A percentile compares a stretch with the other conserved stretches of the same genome.
phyloP scores from a whole-genome alignment of 1,139 yeast genomes.

The Maudiozyma humilis region DNA sequence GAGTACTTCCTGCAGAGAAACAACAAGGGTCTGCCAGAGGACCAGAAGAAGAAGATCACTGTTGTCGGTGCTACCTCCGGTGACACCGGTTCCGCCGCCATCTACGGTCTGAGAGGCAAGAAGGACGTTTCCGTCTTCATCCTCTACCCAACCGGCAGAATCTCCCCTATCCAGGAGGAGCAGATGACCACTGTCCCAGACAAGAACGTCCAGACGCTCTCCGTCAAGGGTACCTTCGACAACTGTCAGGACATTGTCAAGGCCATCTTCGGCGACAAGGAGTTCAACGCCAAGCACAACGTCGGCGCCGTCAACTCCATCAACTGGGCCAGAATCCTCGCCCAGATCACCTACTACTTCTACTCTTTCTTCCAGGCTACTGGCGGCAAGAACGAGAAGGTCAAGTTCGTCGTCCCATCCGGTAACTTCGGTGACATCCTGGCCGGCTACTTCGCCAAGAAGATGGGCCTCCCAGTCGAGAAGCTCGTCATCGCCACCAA shows the following conservation, averaged over 20 bases:
- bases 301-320: conserved; percentile 97
- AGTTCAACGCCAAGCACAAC: conserved; percentile 81
- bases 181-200: conserved; percentile 99
- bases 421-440: conserved; percentile 97
- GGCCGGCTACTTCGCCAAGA: conserved; percentile 90
- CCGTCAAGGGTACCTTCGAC: conserved; percentile 93
- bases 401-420: conserved; percentile 88
- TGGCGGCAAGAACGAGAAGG: conserved; percentile 39
- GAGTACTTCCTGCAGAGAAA: conserved; percentile 80
- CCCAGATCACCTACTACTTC: conserved; percentile 95
- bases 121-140: conserved; percentile 94
- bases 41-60: conserved; percentile 70
- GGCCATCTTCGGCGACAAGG: conserved; percentile 80
- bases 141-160: conserved; percentile 93
- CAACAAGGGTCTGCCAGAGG: conserved; percentile 54
- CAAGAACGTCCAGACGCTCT: conserved; percentile 83
- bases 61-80: conserved; percentile 99
- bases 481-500: conserved; percentile 89
- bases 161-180: conserved; percentile 94
- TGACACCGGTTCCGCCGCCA: conserved; percentile 98
- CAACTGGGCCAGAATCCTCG: conserved; percentile 97
- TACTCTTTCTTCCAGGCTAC: conserved; percentile 78
- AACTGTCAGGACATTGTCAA: conserved; percentile 97
- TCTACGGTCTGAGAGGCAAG: conserved; percentile 92
- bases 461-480: conserved; percentile 91